Conservation (phyloP, 495 filamentous ascomycete genomes). For the Pseudoneurospora amorphoporcata region DNA sequence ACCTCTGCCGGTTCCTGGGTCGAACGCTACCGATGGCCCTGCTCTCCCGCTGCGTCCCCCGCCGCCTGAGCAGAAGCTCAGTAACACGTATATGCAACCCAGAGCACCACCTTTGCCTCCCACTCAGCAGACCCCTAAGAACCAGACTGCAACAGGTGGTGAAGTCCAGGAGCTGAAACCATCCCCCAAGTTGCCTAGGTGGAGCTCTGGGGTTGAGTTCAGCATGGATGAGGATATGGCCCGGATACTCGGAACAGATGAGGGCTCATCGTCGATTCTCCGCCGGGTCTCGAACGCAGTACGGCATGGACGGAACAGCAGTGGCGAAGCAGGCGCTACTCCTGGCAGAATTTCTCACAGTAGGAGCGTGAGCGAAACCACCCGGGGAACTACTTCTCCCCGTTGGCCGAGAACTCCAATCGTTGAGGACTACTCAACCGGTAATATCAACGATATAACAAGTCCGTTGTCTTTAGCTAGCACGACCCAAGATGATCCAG, state of each 20-base stretch:
- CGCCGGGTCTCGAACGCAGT: conserved; percentile 86
- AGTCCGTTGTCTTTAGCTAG: conserved; percentile 58
- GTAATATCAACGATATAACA: conserved; percentile 50
- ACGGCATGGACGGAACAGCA: conserved; percentile 85
- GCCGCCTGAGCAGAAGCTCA: conserved; percentile 33
- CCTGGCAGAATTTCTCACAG: conserved; percentile 31
- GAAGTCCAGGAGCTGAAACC: conserved; percentile 42
- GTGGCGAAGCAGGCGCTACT: conserved; percentile 42
- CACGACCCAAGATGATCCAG: conserved; percentile 52
- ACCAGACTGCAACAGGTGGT: conserved; percentile 41
- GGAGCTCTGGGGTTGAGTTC: conserved; percentile 65
- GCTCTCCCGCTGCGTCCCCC: conserved; percentile 14
- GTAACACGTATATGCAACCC: conserved; percentile 52
- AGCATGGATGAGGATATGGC: conserved; percentile 88
- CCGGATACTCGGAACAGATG: conserved; percentile 62
- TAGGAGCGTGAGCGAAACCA: conserved; percentile 47
- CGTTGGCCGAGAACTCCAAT: conserved; percentile 66
- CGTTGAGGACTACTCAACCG: conserved; percentile 47
- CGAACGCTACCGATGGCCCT: conserved; percentile 6
- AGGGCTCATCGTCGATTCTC: conserved; percentile 62
- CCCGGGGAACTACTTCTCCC: conserved; percentile 42
- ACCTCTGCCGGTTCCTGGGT: conserved; percentile 14
- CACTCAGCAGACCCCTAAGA: conserved; percentile 40
- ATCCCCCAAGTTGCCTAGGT: conserved; percentile 66
- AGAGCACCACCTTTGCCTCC: conserved; percentile 53